Percentiles rank a stretch among this genome's conserved stretches.
Evolutionary conservation across 2,329 filamentous ascomycete genomes (phyloP).

Genomic region (Colletotrichum noveboracense): DNA sequence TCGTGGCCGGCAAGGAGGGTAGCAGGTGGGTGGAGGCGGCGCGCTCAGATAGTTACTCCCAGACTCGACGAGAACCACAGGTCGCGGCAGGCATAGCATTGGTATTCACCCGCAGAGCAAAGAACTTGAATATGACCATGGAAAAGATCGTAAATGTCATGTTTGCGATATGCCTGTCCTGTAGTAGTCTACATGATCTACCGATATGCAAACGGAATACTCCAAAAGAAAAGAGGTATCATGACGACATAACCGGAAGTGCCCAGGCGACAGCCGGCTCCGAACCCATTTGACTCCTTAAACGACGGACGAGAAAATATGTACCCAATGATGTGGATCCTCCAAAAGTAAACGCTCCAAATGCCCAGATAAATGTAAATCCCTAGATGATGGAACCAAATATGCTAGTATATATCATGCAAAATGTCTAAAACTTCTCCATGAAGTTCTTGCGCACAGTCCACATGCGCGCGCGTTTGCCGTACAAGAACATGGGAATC

Average conservation of each 20-base stretch:
- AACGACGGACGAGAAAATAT: background rate
- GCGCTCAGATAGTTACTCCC: no score
- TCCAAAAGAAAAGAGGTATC: background rate
- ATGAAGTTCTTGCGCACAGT: conserved; percentile 85
- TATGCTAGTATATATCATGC: background rate
- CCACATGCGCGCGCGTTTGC: conserved; percentile 93
- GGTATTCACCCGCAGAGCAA: no score
- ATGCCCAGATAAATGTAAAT: background rate
- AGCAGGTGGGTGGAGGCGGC: no score
- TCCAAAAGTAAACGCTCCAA: background rate
- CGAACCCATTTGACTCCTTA: background rate
- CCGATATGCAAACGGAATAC: background rate
- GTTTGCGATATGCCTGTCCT: background rate
- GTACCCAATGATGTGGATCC: background rate
- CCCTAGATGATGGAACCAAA: background rate
- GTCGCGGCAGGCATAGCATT: no score
- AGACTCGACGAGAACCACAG: no score
- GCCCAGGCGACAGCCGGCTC: background rate
- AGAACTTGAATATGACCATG: no score
- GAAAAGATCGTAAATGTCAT: background rate
- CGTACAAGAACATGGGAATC: conserved; percentile 93
- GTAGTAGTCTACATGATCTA: background rate
- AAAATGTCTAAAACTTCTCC: conserved; percentile 66
- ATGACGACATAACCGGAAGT: background rate
- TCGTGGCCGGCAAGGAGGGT: fast-evolving